These are phyloP conservation scores for Kalaharituber pfeilii DNA, from an alignment of 2,329 filamentous ascomycete genomes.

Conservation along the genomic window DNA sequence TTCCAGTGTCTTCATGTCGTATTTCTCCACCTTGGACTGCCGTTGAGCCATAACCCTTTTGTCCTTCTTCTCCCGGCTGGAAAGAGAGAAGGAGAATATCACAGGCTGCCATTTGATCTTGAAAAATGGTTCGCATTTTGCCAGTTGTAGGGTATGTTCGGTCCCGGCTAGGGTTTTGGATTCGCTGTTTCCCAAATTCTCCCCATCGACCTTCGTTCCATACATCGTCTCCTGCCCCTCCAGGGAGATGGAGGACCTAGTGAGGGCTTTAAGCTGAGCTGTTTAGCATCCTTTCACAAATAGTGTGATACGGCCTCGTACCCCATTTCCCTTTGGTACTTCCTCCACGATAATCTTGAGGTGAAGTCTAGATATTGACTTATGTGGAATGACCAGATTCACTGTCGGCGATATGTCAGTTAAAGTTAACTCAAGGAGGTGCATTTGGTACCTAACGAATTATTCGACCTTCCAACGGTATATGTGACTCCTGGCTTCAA, in stretches of 20 bases:
- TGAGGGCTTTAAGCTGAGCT: constrained; percentile 41
- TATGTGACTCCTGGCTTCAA: constrained; percentile 70
- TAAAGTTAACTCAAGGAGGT: constrained; percentile 2
- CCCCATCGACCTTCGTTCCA: constrained; percentile 62
- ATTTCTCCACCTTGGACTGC: constrained; percentile 50
- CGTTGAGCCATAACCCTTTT: constrained; percentile 45
- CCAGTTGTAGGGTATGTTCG: constrained; percentile 39
- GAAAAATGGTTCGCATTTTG: background rate
- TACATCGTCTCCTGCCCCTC: constrained; percentile 70
- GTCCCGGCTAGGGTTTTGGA: constrained; percentile 39
- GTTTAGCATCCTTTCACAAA: background rate
- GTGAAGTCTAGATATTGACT: constrained; percentile 77
- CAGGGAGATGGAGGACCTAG: constrained; percentile 52
- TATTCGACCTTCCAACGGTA: constrained; percentile 61
- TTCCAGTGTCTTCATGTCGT: constrained; percentile 73
- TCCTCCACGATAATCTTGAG: constrained; percentile 54
- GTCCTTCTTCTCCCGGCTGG: constrained; percentile 48
- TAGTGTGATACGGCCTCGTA: constrained; percentile 28
- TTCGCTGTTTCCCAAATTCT: constrained; percentile 44
- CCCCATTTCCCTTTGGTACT: constrained; percentile 49
- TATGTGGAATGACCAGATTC: constrained; percentile 32
- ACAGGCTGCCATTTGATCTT: constrained; percentile 66
- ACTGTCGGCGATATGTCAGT: constrained; percentile 5
- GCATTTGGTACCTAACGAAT: constrained; percentile 37
- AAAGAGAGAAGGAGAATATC: constrained; percentile 65